Base-by-base conservation (phyloP, 1,284 basidiomycete genomes). In the Marasmius oreades region DNA sequence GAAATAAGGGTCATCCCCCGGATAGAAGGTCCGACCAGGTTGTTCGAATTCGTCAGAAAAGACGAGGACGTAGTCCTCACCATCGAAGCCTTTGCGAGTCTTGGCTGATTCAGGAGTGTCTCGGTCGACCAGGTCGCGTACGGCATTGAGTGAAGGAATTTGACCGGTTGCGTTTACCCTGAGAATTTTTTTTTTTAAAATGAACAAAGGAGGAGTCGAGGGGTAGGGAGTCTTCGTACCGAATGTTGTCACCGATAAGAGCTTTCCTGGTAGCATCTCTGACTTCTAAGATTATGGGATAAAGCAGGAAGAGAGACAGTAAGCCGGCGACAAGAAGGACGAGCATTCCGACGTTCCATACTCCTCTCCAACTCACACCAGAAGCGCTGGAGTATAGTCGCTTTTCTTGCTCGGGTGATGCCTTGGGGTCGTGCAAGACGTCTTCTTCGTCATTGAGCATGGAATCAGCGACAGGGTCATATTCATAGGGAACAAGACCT, bases 31-130 rank as follows among this genome's bases (percentile, higher is more conserved):
- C 54, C 89, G 76, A 42, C 88, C 89, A 18, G 84, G 81, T 2
- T 59, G 64, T 46, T 92, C 82, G 70, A 95, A 95, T 71, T 95
- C 93, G 74, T 96, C 93, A 0, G 85, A 90, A 66, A 93, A 92
- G 5, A 87, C 86, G 31, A 91, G 76, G 7, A 76, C 77, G 69
- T 89, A 92, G 4, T 76, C 65, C 22, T 80, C 59, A 2, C 84
- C 84, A 63, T 92, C 89, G 59, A 77, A 86, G 0, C 89, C 89
- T 1, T 72, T 84, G 28, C 87, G 78, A 0, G 80, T 77, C 61
- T 77, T 77, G 4, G 79, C 86, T 0, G 63, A 61, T 1, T 73
- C 62, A 0, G 90, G 90, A 0, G 91, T 94, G 14, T 82, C 82
- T 3, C 67, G 56, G 69, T 93, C 91, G 63, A 93, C 81, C 45